Percentiles rank a stretch among this genome's conserved stretches.
phyloP scores from a whole-genome alignment of 768 basidiomycete species.

The Hericium coralloides region DNA sequence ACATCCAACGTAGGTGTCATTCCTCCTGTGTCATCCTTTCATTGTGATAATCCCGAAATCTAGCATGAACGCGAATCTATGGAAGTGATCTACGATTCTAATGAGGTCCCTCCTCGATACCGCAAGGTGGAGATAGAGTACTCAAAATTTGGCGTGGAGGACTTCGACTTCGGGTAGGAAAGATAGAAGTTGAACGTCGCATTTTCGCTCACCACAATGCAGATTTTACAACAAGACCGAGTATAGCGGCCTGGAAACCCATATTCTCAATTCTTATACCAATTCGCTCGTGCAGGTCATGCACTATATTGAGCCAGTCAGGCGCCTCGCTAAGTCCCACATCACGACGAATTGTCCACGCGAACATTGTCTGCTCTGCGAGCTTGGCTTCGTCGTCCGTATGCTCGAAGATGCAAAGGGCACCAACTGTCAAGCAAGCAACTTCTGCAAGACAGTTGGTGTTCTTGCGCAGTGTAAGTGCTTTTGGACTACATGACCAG shows the following conservation, averaged over 20 bases:
- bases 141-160: conserved; percentile 96
- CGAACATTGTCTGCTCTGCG: conserved; percentile 92
- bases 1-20: conserved; percentile 34
- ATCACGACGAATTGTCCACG: conserved; percentile 80
- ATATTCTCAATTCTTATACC: conserved; percentile 95
- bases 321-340: conserved; percentile 82
- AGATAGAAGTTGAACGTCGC: background rate
- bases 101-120: conserved; percentile 71
- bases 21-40: background rate
- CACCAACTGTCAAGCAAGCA: conserved; percentile 92
- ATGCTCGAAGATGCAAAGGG: conserved; percentile 96
- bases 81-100: conserved; percentile 38
- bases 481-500: conserved; percentile 4
- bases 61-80: background rate
- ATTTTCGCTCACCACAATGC: background rate
- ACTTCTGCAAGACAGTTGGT: conserved; percentile 92
- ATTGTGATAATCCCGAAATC: background rate
- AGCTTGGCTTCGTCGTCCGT: conserved; percentile 86
- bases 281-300: conserved; percentile 87
- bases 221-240: conserved; percentile 84
- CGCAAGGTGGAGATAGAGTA: conserved; percentile 96
- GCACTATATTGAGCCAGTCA: conserved; percentile 73
- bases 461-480: conserved; percentile 74
- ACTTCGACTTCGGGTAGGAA: conserved; percentile 92
- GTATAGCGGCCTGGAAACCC: conserved; percentile 90